These are phyloP conservation scores for Apiospora phragmitis DNA, from an alignment of 2,329 filamentous ascomycete genomes.

Conservation along the genomic window DNA sequence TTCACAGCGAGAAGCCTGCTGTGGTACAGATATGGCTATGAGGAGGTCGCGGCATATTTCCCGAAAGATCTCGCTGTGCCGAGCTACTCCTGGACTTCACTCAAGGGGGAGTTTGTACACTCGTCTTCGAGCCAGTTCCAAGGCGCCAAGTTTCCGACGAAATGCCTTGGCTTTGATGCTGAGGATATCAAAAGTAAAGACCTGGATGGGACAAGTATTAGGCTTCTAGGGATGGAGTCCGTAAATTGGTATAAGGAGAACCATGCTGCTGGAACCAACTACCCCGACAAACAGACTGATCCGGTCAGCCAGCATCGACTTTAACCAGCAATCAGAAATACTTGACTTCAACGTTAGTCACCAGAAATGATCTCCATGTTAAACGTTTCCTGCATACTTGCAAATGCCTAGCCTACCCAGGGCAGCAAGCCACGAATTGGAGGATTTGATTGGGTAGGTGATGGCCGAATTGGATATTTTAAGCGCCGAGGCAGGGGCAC, in stretches of 20 bases:
- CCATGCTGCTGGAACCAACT: no score
- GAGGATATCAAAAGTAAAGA: background rate
- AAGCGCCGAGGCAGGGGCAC: background rate
- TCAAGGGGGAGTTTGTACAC: background rate
- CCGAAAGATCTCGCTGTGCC: background rate
- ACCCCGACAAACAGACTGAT: no score
- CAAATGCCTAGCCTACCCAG: no score
- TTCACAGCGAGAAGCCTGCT: conserved; percentile 2
- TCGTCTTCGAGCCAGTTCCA: background rate
- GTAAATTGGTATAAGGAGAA: no score
- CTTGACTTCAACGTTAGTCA: no score
- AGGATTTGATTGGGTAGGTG: background rate
- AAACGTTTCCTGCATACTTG: no score
- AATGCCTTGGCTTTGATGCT: background rate
- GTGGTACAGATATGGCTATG: background rate
- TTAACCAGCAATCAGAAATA: background rate
- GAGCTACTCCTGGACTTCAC: background rate
- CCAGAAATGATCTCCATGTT: no score
- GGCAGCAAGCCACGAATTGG: no score
- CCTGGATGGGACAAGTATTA: background rate
- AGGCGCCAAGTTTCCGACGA: background rate
- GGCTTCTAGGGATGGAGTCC: background rate
- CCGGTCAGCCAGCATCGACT: no score
- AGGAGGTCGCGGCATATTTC: background rate
- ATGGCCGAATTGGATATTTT: background rate